Evolutionary conservation across 345 rosid genomes (phyloP).

Genomic region (Eucalyptus dawsonii): DNA sequence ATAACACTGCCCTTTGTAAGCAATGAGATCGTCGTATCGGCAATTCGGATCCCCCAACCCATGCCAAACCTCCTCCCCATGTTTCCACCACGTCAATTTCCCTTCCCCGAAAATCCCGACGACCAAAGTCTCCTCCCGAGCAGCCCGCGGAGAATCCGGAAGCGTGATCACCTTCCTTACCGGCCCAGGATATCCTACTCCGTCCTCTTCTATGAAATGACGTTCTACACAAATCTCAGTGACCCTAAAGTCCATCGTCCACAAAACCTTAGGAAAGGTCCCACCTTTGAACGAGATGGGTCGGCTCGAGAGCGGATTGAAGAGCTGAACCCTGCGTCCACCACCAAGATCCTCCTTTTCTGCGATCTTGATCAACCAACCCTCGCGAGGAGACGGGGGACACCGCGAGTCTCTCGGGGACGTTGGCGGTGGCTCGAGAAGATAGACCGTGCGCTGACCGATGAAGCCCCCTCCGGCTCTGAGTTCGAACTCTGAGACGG

Average conservation of each 20-base stretch:
- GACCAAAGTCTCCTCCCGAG: neutral
- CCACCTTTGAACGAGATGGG: neutral
- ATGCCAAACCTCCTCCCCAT: neutral
- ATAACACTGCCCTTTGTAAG: neutral
- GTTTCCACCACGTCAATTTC: neutral
- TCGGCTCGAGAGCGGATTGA: neutral
- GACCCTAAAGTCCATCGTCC: neutral
- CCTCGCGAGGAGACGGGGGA: neutral
- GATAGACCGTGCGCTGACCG: neutral
- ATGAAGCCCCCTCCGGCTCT: neutral
- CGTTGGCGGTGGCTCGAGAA: neutral
- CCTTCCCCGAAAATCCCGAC: neutral
- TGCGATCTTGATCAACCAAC: conserved; percentile 4
- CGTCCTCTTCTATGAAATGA: neutral
- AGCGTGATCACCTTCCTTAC: neutral
- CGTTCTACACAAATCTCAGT: neutral
- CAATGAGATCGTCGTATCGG: neutral
- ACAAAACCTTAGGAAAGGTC: neutral
- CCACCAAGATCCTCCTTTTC: neutral
- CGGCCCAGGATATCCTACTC: neutral
- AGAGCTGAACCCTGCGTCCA: neutral
- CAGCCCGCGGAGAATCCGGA: neutral
- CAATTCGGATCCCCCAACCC: neutral
- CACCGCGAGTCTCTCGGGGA: neutral
- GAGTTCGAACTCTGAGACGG: neutral